Evolutionary conservation across 164 flowering plant genomes (phyloP).

Genomic region (Sedum album): DNA sequence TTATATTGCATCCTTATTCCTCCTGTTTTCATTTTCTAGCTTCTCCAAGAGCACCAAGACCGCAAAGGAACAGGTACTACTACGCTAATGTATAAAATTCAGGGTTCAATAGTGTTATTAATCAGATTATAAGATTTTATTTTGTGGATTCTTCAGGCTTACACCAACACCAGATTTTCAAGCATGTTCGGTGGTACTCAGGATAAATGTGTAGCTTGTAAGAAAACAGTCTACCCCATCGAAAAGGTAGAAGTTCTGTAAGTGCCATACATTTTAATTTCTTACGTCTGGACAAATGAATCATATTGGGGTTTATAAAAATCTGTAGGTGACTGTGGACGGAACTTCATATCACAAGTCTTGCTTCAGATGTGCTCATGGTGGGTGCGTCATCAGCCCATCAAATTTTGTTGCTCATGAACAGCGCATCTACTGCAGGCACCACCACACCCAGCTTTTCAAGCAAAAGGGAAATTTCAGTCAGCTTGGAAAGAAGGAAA

Average conservation of each 20-base stretch:
- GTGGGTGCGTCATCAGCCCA: constrained; percentile 80
- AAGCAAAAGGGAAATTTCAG: constrained; percentile 82
- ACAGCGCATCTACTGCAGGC: constrained; percentile 68
- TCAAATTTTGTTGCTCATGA: constrained; percentile 79
- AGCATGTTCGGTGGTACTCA: constrained; percentile 87
- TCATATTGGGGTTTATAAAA: neutral
- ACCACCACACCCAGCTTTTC: constrained; percentile 77
- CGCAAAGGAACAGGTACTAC: constrained; percentile 3
- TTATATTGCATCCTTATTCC: neutral
- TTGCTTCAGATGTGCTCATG: constrained; percentile 78
- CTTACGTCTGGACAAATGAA: neutral
- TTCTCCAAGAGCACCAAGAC: neutral
- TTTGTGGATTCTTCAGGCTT: constrained; percentile 22
- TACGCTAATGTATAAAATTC: neutral
- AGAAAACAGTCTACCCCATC: constrained; percentile 85
- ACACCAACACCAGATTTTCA: constrained; percentile 56
- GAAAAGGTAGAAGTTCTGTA: constrained; percentile 49
- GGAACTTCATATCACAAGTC: constrained; percentile 73
- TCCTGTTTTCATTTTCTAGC: neutral
- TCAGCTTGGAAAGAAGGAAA: constrained; percentile 52
- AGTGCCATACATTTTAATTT: neutral
- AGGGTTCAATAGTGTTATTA: too few species aligned
- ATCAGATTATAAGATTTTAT: too few species aligned
- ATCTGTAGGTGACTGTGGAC: constrained; percentile 65
- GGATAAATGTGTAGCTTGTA: constrained; percentile 88